Conservation (phyloP, 2,329 filamentous ascomycete species). For the Parascedosporium putredinis region DNA sequence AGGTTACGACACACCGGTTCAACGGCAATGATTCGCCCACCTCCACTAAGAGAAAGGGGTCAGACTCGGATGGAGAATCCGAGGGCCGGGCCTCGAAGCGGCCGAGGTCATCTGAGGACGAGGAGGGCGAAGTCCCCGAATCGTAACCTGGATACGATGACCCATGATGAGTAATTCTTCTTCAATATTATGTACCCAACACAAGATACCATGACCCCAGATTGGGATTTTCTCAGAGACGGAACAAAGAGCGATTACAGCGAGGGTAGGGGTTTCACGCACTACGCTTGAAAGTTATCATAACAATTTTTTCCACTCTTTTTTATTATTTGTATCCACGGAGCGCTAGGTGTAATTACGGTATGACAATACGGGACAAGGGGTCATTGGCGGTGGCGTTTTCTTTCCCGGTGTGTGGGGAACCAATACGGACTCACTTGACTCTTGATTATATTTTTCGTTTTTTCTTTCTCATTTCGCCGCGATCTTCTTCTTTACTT, state of each 20-base stretch:
- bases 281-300: no score
- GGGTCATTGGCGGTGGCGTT: neutral
- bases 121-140: conserved; percentile 6
- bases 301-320: no score
- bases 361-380: neutral
- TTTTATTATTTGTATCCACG: no score
- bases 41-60: conserved; percentile 5
- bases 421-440: neutral
- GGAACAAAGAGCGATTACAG: no score
- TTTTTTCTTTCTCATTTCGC: neutral
- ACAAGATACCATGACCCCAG: no score
- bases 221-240: no score
- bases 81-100: conserved; percentile 5
- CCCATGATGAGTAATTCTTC: no score
- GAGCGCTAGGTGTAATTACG: neutral
- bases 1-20: neutral
- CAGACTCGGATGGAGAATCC: conserved; percentile 4
- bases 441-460: neutral
- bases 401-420: no score
- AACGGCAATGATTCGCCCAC: neutral
- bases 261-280: no score
- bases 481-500: no score
- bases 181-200: no score
- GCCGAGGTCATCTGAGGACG: neutral
- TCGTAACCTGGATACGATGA: neutral